phyloP scores from a whole-genome alignment of 208 protist species.

The Trypanosoma boissoni region DNA sequence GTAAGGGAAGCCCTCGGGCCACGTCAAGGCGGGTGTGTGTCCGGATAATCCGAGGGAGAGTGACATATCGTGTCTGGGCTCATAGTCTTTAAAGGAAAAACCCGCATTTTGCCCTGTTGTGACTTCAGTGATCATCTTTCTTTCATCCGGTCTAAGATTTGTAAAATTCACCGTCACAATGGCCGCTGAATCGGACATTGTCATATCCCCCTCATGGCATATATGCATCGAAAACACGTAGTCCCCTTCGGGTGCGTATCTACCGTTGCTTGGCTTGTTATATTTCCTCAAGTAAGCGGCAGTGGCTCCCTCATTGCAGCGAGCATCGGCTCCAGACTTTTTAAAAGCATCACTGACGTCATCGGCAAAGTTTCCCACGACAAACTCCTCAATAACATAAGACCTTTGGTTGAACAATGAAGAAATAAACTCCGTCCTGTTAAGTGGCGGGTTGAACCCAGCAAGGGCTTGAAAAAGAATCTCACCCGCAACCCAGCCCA shows the following conservation, averaged over 20 bases:
- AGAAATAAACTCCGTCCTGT: constrained; percentile 16
- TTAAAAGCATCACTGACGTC: constrained; percentile 3
- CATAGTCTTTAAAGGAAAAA: background rate
- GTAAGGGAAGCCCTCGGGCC: too few relatives aligned
- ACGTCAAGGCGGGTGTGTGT: too few relatives aligned
- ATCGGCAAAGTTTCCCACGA: constrained; percentile 63
- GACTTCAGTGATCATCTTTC: background rate
- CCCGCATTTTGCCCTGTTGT: background rate
- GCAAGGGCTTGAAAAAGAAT: too few relatives aligned
- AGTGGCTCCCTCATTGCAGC: constrained; percentile 48
- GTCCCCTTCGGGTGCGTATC: constrained; percentile 1
- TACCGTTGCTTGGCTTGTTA: background rate
- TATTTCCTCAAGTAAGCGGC: constrained; percentile 23
- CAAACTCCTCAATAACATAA: constrained; percentile 50
- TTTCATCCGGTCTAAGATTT: background rate
- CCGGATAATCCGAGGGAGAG: too few relatives aligned
- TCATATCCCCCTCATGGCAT: constrained; percentile 14
- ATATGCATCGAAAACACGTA: constrained; percentile 3
- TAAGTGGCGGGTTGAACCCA: constrained; percentile 6
- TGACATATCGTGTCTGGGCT: background rate
- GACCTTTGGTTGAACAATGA: constrained; percentile 45
- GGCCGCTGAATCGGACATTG: constrained; percentile 1
- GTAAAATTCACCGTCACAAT: background rate
- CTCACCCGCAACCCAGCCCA: too few relatives aligned
- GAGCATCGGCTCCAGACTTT: constrained; percentile 29